These are phyloP conservation scores for Hydnum rufescens DNA, from an alignment of 768 basidiomycete species.

Conservation along the genomic window DNA sequence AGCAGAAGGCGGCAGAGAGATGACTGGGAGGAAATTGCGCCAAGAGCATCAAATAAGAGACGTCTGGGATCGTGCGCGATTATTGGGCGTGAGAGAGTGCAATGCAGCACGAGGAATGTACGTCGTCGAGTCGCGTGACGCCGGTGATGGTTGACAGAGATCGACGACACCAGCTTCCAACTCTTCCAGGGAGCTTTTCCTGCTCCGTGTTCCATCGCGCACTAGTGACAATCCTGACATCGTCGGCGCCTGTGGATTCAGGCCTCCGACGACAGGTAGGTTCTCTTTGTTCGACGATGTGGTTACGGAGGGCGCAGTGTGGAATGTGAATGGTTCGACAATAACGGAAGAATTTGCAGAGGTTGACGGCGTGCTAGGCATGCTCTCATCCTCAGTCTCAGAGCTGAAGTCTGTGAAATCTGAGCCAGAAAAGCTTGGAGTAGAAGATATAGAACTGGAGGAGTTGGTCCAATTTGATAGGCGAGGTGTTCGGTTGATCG, in stretches of 20 bases:
- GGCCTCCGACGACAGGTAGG: neutral
- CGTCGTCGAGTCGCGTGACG: neutral
- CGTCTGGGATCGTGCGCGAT: neutral
- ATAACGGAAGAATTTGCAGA: neutral
- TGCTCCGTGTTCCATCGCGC: neutral
- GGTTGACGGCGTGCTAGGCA: neutral
- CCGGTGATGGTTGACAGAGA: neutral
- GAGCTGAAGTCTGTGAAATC: constrained; percentile 1
- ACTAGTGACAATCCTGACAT: neutral
- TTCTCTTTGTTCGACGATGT: neutral
- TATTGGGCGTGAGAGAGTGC: neutral
- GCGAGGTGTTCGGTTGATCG: neutral
- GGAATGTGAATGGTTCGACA: neutral
- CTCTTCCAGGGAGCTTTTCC: neutral
- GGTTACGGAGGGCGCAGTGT: neutral
- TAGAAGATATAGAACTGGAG: neutral
- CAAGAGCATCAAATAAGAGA: no score
- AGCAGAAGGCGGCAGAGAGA: no score
- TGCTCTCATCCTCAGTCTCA: neutral
- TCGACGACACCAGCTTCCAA: neutral
- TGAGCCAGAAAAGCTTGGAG: constrained; percentile 2
- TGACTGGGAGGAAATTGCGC: no score
- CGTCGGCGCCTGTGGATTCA: neutral
- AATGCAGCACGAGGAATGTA: constrained; percentile 1
- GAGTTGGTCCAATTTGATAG: neutral